Percentiles rank a stretch among this genome's conserved stretches.
These are phyloP conservation scores for Salix caprea DNA, from an alignment of 345 rosid species.

Conservation along the genomic window DNA sequence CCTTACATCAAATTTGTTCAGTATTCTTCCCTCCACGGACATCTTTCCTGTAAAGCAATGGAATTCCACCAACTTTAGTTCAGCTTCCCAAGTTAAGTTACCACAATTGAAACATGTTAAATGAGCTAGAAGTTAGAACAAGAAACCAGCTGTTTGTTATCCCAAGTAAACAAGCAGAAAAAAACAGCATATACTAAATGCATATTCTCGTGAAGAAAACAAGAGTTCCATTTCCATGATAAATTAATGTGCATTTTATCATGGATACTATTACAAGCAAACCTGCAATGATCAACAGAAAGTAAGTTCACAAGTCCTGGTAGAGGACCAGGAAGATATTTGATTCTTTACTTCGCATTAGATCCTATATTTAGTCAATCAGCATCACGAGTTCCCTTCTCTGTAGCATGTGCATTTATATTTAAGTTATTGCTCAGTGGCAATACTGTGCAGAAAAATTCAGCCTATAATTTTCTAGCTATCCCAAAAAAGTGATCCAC, in stretches of 20 bases:
- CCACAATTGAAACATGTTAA: not conserved
- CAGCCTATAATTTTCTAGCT: not conserved
- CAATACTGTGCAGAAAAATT: not conserved
- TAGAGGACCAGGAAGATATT: no score
- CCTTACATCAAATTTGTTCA: slow-evolving; percentile 81
- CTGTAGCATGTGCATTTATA: not conserved
- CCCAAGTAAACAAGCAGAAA: not conserved
- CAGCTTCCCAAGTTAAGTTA: slow-evolving; percentile 3
- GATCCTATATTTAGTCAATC: not conserved
- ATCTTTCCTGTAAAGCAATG: slow-evolving; percentile 43
- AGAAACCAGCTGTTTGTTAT: not conserved
- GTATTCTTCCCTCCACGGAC: slow-evolving; percentile 69
- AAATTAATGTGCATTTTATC: no score
- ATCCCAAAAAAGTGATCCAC: not conserved
- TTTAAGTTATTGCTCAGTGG: not conserved
- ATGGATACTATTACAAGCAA: no score
- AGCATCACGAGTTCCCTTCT: not conserved
- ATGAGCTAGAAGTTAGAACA: not conserved
- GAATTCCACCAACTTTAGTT: not conserved
- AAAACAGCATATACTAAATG: not conserved
- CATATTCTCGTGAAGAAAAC: no score
- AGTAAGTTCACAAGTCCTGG: no score
- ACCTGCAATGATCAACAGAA: no score
- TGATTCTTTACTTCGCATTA: no score
- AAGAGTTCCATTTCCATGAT: no score